phyloP scores from a whole-genome alignment of 1,139 yeast genomes.

The Suhomyces chickasaworum region DNA sequence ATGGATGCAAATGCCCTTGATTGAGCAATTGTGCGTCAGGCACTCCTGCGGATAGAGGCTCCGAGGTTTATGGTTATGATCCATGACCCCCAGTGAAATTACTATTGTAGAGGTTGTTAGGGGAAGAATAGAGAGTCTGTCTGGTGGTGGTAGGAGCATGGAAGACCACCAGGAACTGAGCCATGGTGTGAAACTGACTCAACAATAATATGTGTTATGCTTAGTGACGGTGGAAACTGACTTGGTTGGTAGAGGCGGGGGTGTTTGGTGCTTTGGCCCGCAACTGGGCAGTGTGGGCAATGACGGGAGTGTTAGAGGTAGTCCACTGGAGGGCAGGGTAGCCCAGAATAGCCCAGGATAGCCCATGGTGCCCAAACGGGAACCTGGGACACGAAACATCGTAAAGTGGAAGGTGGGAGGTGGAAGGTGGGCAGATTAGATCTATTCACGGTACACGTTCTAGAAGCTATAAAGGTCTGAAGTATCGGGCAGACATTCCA shows the following conservation, averaged over 20 bases:
- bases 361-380: too few species aligned
- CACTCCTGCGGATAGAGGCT: not conserved
- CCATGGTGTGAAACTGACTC: not conserved
- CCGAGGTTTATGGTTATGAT: constrained; percentile 1
- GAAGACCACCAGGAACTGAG: not conserved
- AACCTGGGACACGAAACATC: too few species aligned
- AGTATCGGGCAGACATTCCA: too few species aligned
- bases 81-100: constrained; percentile 1
- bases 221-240: not conserved
- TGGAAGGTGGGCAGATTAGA: too few species aligned
- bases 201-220: not conserved
- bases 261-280: not conserved
- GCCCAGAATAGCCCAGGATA: too few species aligned
- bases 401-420: too few species aligned
- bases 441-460: too few species aligned
- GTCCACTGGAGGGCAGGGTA: too few species aligned
- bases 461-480: too few species aligned
- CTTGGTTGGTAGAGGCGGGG: not conserved
- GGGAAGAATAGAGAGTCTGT: not conserved
- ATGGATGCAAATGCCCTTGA: constrained; percentile 2
- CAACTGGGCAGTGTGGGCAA: not conserved
- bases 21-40: constrained; percentile 1
- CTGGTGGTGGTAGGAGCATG: not conserved
- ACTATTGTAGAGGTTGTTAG: not conserved
- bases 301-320: not conserved